Percentiles rank a stretch among this genome's conserved stretches.
Conservation (phyloP, 2,329 filamentous ascomycete species). For the Phaeophleospora eucalypticola region DNA sequence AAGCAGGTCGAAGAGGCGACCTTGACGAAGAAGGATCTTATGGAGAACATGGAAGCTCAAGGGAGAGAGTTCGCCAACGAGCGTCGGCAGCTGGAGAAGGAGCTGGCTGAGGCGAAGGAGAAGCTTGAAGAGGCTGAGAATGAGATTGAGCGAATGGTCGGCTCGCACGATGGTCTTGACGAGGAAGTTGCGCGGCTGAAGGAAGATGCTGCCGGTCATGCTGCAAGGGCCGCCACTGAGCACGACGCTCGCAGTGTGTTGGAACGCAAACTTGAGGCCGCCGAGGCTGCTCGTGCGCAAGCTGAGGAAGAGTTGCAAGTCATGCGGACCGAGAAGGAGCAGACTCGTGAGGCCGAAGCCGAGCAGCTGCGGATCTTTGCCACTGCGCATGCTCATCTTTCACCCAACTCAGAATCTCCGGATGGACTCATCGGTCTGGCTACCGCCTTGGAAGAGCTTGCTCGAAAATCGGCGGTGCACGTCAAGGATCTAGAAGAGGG, state of each 20-base stretch:
- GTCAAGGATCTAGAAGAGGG: conserved; percentile 44
- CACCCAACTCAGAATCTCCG: conserved; percentile 34
- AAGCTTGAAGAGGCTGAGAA: conserved; percentile 87
- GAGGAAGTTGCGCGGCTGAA: conserved; percentile 64
- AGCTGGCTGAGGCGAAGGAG: conserved; percentile 70
- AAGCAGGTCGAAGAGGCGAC: conserved; percentile 77
- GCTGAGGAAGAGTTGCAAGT: conserved; percentile 40
- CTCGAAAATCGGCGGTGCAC: conserved; percentile 40
- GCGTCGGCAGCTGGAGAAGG: conserved; percentile 74
- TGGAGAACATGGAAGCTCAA: conserved; percentile 90
- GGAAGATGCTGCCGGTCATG: conserved; percentile 51
- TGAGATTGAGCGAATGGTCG: conserved; percentile 78
- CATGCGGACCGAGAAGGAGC: conserved; percentile 56
- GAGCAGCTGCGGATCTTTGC: conserved; percentile 32
- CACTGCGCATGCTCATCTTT: conserved; percentile 38
- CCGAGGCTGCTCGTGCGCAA: conserved; percentile 25
- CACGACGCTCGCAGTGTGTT: conserved; percentile 60
- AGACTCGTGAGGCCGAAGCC: conserved; percentile 45
- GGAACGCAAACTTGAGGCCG: conserved; percentile 45
- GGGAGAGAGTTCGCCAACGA: conserved; percentile 85
- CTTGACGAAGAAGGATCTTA: conserved; percentile 86
- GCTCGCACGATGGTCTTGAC: conserved; percentile 77
- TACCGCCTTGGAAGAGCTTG: conserved; percentile 43
- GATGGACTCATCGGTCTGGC: conserved; percentile 38
- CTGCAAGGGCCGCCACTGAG: conserved; percentile 60